A percentile compares a stretch with the other conserved stretches of the same genome.
Conservation (phyloP, 2,329 filamentous ascomycete species). For the Aspergillus piperis region DNA sequence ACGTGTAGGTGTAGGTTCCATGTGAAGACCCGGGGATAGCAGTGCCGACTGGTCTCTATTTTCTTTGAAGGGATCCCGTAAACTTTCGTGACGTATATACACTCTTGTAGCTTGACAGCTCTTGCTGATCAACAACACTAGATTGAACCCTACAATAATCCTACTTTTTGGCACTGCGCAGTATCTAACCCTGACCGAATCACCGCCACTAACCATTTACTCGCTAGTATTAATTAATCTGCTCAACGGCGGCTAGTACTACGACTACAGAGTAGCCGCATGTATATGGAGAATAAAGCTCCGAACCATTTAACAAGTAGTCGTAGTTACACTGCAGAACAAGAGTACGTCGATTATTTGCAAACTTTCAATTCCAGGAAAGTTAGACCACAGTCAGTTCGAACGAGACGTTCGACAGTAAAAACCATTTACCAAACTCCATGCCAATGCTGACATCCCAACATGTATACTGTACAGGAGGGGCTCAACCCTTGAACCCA, state of each 20-base stretch:
- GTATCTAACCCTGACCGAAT: too few relatives aligned
- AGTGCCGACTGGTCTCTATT: too few relatives aligned
- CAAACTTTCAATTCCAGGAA: not conserved
- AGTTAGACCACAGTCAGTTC: not conserved
- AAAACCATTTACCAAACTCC: conserved; percentile 19
- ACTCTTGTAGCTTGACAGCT: too few relatives aligned
- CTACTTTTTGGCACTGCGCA: too few relatives aligned
- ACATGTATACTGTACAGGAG: conserved; percentile 14
- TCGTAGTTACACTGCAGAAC: not conserved
- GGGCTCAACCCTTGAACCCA: not conserved
- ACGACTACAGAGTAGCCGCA: not conserved
- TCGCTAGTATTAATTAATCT: too few relatives aligned
- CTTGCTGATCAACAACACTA: too few relatives aligned
- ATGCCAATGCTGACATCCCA: conserved; percentile 15
- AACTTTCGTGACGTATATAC: too few relatives aligned
- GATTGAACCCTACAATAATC: too few relatives aligned
- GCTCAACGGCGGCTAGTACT: too few relatives aligned
- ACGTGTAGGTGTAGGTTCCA: conserved; percentile 1
- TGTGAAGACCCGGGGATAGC: not conserved
- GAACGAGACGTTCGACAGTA: not conserved
- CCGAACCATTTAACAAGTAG: not conserved
- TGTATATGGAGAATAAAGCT: not conserved
- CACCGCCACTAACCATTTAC: too few relatives aligned
- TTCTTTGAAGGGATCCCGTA: too few relatives aligned
- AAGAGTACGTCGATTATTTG: not conserved